A percentile compares a stretch with the other conserved stretches of the same genome.
Evolutionary conservation across 495 filamentous ascomycete genomes (phyloP).

Genomic region (Penicillium cosmopolitanum): DNA sequence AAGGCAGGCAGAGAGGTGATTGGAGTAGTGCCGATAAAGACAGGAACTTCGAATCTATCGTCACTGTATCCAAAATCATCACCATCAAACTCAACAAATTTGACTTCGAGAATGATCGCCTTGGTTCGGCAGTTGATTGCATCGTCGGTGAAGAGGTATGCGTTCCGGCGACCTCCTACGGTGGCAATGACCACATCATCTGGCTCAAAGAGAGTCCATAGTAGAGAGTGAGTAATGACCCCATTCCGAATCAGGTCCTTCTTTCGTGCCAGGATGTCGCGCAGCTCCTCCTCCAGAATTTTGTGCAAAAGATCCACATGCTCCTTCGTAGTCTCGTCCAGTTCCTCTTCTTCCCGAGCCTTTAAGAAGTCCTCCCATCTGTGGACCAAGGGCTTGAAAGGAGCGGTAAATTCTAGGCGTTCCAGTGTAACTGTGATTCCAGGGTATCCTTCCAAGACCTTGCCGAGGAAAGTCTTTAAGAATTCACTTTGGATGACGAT

Average conservation of each 20-base stretch:
- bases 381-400: conserved; percentile 69
- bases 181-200: conserved; percentile 43
- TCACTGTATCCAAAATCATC: conserved; percentile 55
- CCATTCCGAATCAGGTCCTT: conserved; percentile 60
- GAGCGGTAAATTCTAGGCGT: conserved; percentile 60
- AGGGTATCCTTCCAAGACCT: conserved; percentile 63
- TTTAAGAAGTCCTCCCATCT: conserved; percentile 61
- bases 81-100: conserved; percentile 65
- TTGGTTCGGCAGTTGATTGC: conserved; percentile 16
- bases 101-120: conserved; percentile 31
- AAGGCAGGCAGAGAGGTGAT: conserved; percentile 59
- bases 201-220: conserved; percentile 61
- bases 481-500: conserved; percentile 68
- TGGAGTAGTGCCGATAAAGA: conserved; percentile 58
- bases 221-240: conserved; percentile 61
- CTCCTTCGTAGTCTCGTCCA: conserved; percentile 50
- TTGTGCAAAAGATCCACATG: conserved; percentile 62
- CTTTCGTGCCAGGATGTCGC: conserved; percentile 55
- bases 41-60: conserved; percentile 45
- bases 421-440: conserved; percentile 64
- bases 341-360: conserved; percentile 50
- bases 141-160: conserved; percentile 37
- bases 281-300: conserved; percentile 62
- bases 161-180: conserved; percentile 40
- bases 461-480: conserved; percentile 59